Base-by-base conservation (phyloP, 768 basidiomycete species). In the Leccinum variicolor region DNA sequence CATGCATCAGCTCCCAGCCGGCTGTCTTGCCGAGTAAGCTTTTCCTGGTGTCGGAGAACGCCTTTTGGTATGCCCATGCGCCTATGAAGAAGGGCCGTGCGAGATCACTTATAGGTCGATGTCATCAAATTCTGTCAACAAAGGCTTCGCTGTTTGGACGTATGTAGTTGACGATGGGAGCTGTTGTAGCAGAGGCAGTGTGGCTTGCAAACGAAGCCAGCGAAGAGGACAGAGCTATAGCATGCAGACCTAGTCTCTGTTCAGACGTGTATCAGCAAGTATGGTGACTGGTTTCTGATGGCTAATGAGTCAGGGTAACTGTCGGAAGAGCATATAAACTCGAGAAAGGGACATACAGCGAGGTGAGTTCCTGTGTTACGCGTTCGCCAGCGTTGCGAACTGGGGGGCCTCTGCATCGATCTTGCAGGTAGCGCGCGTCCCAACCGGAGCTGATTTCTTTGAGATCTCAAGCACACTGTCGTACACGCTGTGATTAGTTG, bases 41-140 rank as follows among this genome's bases (percentile, higher is more conserved):
- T 14, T 76, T 69, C 2, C 87, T 81, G 23, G 78, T 81, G 26
- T 78, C 88, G 26, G 78, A 79, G 64, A 91, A 91, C 0, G 84
- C 83, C 17, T 86, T 78, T 61, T 89, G 84, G 65, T 82, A 92
- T 54, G 79, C 76, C 90, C 90, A 93, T 3, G 90, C 89, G 51
- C 89, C 85, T 54, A 80, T 65, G 7, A 92, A 72, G 63, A 79
- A 86, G 1, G 77, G 74, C 26, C 88, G 81, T 0, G 84, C 84
- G 17, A 93, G 25, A 85, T 64, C 1, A 81, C 69, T 64, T 91
- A 92, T 17, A 80, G 74, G 61, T 87, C 83, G 53, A 92, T 77
- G 70, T 91, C 89, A 49, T 79, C 77, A 4, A 84, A 87, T 61
- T 87, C 84, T 0, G 80, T 82, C 21, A 92, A 76, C 0, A 79